These are phyloP conservation scores for Sarcodon sp. DNA, from an alignment of 768 basidiomycete species.

Conservation along the genomic window DNA sequence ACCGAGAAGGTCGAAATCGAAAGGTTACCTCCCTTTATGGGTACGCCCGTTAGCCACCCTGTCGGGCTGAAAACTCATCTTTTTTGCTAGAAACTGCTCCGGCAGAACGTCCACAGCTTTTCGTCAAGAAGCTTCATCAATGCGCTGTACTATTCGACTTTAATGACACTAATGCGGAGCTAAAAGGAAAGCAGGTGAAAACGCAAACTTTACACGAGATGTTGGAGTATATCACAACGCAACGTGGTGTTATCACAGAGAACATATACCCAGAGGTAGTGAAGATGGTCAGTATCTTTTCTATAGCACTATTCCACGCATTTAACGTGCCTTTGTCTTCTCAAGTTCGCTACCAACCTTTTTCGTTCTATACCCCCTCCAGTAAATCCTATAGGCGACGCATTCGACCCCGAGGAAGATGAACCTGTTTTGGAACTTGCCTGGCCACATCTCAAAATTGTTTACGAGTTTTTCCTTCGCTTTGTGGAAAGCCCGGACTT, in stretches of 20 bases:
- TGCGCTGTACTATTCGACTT: conserved; percentile 98
- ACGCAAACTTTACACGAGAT: conserved; percentile 96
- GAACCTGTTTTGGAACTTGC: conserved; percentile 98
- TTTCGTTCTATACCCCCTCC: conserved; percentile 99
- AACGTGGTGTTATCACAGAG: conserved; percentile 93
- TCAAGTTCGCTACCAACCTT: conserved; percentile 91
- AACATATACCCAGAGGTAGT: conserved; percentile 98
- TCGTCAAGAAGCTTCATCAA: conserved; percentile 90
- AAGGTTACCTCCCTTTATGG: conserved; percentile 80
- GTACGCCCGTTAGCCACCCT: conserved; percentile 28
- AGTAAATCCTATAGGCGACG: conserved; percentile 96
- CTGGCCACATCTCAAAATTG: conserved; percentile 98
- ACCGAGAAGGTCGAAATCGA: conserved; percentile 96
- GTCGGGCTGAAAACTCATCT: background rate
- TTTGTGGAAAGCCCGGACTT: conserved; percentile 98
- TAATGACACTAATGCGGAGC: conserved; percentile 91
- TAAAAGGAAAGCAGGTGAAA: conserved; percentile 98
- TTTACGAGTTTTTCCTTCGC: conserved; percentile 99
- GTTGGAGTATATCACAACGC: conserved; percentile 97
- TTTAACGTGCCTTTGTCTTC: background rate
- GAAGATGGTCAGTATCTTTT: conserved; percentile 64
- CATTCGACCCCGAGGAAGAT: conserved; percentile 98
- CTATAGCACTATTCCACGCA: conserved; percentile 3
- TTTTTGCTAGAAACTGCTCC: conserved; percentile 64
- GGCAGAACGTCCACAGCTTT: conserved; percentile 79